These are phyloP conservation scores for Lactifluus hygrophoroides DNA, from an alignment of 768 basidiomycete genomes.

Conservation along the genomic window DNA sequence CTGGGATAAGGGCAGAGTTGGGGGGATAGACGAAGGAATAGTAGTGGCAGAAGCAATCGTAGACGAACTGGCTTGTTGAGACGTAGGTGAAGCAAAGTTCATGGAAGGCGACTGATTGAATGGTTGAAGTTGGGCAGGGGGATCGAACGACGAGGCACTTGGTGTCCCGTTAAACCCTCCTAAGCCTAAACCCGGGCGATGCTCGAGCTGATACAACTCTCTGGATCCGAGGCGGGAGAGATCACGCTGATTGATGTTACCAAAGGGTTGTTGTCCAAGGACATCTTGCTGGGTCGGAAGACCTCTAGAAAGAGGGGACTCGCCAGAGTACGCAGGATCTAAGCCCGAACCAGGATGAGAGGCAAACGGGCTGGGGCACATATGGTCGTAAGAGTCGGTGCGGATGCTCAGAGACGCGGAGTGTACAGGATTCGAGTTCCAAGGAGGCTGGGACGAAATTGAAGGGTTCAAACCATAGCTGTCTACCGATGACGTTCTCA, in stretches of 20 bases:
- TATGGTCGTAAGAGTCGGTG: conserved; percentile 12
- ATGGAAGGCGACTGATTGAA: conserved; percentile 16
- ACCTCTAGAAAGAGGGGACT: conserved; percentile 8
- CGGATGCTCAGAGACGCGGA: neutral
- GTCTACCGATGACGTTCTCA: conserved; percentile 11
- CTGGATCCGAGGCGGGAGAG: conserved; percentile 17
- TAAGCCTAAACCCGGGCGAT: conserved; percentile 11
- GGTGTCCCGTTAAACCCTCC: conserved; percentile 13
- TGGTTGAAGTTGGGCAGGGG: conserved; percentile 15
- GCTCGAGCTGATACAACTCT: conserved; percentile 15
- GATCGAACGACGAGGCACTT: conserved; percentile 11
- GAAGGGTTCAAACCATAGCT: conserved; percentile 13
- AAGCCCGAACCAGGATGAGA: conserved; percentile 4
- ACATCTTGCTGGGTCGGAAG: conserved; percentile 14
- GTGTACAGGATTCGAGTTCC: conserved; percentile 9
- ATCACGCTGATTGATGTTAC: conserved; percentile 17
- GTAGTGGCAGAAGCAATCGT: neutral
- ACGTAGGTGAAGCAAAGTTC: conserved; percentile 3
- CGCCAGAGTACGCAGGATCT: conserved; percentile 10
- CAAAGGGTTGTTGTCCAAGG: conserved; percentile 3
- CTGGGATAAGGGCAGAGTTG: conserved; percentile 5
- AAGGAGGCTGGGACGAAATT: conserved; percentile 11
- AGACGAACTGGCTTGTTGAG: neutral
- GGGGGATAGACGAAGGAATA: neutral
- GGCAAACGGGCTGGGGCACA: conserved; percentile 8